phyloP scores from a whole-genome alignment of 2,329 filamentous ascomycete genomes.

The Colletotrichum tamarilloi region DNA sequence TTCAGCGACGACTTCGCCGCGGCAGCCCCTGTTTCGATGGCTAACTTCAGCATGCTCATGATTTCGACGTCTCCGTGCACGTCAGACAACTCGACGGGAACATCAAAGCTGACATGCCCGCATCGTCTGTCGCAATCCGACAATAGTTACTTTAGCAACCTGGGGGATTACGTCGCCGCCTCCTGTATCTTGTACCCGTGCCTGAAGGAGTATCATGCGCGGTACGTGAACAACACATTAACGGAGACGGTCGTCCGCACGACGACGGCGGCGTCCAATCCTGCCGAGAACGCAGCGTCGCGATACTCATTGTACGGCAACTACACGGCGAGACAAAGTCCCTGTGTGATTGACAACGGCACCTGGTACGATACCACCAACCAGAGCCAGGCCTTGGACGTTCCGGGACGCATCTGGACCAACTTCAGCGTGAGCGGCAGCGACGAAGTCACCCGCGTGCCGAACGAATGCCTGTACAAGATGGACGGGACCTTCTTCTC shows the following conservation, averaged over 20 bases:
- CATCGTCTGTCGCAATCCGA: slow-evolving; percentile 1
- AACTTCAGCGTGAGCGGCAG: slow-evolving; percentile 2
- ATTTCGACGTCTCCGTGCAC: slow-evolving; percentile 8
- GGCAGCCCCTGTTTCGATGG: slow-evolving; percentile 7
- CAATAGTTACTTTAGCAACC: neutral
- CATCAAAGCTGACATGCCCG: slow-evolving; percentile 3
- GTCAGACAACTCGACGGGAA: neutral
- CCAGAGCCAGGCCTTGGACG: neutral
- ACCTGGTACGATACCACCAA: slow-evolving; percentile 16
- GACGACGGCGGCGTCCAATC: slow-evolving; percentile 3
- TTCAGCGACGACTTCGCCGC: slow-evolving; percentile 8
- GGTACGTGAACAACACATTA: slow-evolving; percentile 11
- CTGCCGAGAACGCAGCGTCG: neutral
- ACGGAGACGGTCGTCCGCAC: slow-evolving; percentile 25
- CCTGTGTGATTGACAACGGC: slow-evolving; percentile 23
- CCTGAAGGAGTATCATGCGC: slow-evolving; percentile 13
- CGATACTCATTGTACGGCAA: slow-evolving; percentile 1
- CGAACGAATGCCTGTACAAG: slow-evolving; percentile 26
- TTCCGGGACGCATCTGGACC: slow-evolving; percentile 8
- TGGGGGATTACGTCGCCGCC: slow-evolving; percentile 20
- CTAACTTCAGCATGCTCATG: slow-evolving; percentile 25
- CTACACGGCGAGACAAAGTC: slow-evolving; percentile 15
- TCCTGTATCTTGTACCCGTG: slow-evolving; percentile 22
- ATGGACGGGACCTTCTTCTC: slow-evolving; percentile 20
- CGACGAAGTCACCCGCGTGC: neutral